Evolutionary conservation across 495 filamentous ascomycete species (phyloP).

Genomic region (Acidiella bohemica): DNA sequence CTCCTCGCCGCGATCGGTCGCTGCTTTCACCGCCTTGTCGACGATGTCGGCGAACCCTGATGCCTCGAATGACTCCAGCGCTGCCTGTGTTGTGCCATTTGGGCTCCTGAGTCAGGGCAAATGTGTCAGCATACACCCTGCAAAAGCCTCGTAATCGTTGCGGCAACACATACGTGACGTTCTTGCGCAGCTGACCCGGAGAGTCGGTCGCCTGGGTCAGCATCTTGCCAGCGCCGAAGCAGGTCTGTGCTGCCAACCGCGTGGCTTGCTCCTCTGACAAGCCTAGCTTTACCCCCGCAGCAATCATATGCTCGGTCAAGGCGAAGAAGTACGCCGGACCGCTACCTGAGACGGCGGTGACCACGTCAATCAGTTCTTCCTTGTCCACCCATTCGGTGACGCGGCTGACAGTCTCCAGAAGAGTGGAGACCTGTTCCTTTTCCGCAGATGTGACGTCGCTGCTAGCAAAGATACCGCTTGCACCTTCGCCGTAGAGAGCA

Average conservation of each 20-base stretch:
- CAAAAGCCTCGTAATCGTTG: no score
- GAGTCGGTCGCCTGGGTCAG: background rate
- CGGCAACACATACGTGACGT: no score
- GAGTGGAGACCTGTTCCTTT: constrained; percentile 24
- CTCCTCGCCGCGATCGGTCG: background rate
- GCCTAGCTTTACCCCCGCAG: background rate
- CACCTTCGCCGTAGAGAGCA: constrained; percentile 29
- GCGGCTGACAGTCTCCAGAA: constrained; percentile 25
- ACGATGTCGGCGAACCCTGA: background rate
- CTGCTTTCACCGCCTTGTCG: constrained; percentile 1
- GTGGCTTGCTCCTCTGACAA: background rate
- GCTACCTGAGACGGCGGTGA: constrained; percentile 29
- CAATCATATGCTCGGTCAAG: constrained; percentile 1
- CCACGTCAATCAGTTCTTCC: constrained; percentile 29
- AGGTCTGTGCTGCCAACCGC: background rate
- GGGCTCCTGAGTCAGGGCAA: no score
- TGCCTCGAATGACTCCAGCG: background rate
- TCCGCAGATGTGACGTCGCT: constrained; percentile 23
- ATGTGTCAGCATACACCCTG: no score
- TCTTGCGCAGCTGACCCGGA: background rate
- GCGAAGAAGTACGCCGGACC: constrained; percentile 8
- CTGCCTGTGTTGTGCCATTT: background rate
- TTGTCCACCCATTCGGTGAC: constrained; percentile 27
- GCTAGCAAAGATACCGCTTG: constrained; percentile 27
- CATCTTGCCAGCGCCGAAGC: constrained; percentile 2